These are phyloP conservation scores for Saccharomyces hybrid DNA, from an alignment of 1,139 yeast species.

Conservation along the genomic window DNA sequence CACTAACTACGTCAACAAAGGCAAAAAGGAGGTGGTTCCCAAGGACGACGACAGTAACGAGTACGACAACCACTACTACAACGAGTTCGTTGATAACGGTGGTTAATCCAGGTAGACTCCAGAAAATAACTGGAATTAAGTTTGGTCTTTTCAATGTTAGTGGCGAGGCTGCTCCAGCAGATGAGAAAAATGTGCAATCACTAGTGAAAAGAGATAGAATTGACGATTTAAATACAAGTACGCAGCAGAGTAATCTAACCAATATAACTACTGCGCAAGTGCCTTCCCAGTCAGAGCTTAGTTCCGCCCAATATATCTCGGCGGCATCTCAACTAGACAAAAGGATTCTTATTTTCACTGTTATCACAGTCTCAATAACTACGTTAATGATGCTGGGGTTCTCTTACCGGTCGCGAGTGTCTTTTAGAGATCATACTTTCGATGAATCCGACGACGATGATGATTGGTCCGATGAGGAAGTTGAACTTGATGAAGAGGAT, in stretches of 20 bases:
- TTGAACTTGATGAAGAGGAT: constrained; percentile 4
- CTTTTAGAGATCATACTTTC: neutral
- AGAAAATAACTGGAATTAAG: neutral
- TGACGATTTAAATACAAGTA: neutral
- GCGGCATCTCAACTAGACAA: constrained; percentile 9
- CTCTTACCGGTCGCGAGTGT: constrained; percentile 3
- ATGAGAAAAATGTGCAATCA: neutral
- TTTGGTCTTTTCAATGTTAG: constrained; percentile 1
- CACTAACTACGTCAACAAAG: constrained; percentile 9
- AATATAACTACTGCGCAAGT: neutral
- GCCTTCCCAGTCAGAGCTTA: neutral
- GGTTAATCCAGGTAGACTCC: neutral
- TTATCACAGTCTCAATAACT: constrained; percentile 8
- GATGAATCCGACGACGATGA: constrained; percentile 3
- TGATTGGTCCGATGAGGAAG: constrained; percentile 6
- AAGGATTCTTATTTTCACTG: constrained; percentile 7
- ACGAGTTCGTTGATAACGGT: neutral
- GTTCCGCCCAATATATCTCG: constrained; percentile 6
- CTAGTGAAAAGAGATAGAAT: neutral
- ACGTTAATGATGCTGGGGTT: constrained; percentile 8
- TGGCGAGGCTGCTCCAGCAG: neutral
- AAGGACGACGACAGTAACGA: constrained; percentile 17
- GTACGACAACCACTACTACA: constrained; percentile 3
- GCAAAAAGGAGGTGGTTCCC: constrained; percentile 14
- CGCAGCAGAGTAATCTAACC: neutral